These are phyloP conservation scores for Penicillium corylophilum DNA, from an alignment of 2,329 filamentous ascomycete species.

Conservation along the genomic window DNA sequence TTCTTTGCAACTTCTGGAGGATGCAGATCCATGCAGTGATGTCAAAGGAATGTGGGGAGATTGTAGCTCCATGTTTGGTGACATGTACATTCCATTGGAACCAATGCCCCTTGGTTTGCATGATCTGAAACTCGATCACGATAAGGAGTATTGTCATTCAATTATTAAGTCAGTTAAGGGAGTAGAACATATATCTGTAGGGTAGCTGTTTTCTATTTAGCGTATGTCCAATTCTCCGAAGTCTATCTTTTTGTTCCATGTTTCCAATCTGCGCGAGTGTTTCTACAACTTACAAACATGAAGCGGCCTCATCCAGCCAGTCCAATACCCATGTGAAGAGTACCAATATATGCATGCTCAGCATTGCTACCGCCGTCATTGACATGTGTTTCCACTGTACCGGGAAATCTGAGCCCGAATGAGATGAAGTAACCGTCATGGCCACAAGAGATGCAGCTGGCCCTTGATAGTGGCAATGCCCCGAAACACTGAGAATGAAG, in stretches of 20 bases:
- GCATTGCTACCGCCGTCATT: constrained; percentile 37
- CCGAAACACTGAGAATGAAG: constrained; percentile 58
- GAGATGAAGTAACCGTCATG: constrained; percentile 66
- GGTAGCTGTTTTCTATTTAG: not conserved
- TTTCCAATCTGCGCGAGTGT: not conserved
- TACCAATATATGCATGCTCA: constrained; percentile 42
- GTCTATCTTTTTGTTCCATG: not conserved
- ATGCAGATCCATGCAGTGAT: not conserved
- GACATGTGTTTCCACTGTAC: constrained; percentile 58
- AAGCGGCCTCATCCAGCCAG: constrained; percentile 24
- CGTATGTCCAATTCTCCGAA: not conserved
- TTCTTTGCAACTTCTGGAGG: not conserved
- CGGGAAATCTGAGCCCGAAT: constrained; percentile 65
- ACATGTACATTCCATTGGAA: constrained; percentile 2
- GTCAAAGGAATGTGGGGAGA: constrained; percentile 15
- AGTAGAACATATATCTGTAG: not conserved
- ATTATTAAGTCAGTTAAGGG: not conserved
- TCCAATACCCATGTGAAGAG: constrained; percentile 42
- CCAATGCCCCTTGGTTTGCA: constrained; percentile 5
- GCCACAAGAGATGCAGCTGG: constrained; percentile 58
- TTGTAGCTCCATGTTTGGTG: constrained; percentile 3
- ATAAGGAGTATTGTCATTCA: not conserved
- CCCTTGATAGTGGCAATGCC: constrained; percentile 51
- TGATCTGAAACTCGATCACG: not conserved
- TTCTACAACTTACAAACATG: constrained; percentile 16